These are phyloP conservation scores for Pyricularia sp. DNA, from an alignment of 2,329 filamentous ascomycete genomes.

Conservation along the genomic window DNA sequence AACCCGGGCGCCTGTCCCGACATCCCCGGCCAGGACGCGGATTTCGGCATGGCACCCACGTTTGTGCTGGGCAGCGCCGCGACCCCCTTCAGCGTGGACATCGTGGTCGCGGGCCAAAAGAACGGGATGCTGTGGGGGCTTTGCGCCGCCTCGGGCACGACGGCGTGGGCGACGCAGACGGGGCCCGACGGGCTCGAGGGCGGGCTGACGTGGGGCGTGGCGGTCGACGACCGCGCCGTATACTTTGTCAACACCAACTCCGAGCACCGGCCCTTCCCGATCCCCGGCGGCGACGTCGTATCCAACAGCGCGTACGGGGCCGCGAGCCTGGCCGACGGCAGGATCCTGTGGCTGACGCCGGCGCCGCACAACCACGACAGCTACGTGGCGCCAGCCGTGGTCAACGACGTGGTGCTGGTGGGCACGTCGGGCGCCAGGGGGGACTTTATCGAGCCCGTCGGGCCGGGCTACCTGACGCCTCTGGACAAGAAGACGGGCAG, in stretches of 20 bases:
- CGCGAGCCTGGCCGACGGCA: constrained; percentile 9
- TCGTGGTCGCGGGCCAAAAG: constrained; percentile 21
- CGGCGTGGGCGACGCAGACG: constrained; percentile 16
- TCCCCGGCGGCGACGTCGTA: constrained; percentile 6
- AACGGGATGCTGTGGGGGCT: constrained; percentile 19
- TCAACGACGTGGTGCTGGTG: constrained; percentile 11
- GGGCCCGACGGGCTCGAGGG: constrained; percentile 16
- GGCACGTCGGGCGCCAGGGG: constrained; percentile 3
- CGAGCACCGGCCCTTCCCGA: constrained; percentile 2
- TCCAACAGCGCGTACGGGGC: constrained; percentile 11
- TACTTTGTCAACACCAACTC: constrained; percentile 21
- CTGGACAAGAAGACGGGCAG: constrained; percentile 7
- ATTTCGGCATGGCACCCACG: constrained; percentile 18
- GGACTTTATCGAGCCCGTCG: neutral
- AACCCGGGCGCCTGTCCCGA: constrained; percentile 8
- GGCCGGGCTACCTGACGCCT: constrained; percentile 6
- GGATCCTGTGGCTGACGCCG: constrained; percentile 11
- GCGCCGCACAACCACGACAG: constrained; percentile 5
- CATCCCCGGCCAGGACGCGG: constrained; percentile 11
- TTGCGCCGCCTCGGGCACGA: constrained; percentile 14
- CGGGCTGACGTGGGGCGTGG: constrained; percentile 21
- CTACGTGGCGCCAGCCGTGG: constrained; percentile 9
- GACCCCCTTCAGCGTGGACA: constrained; percentile 12
- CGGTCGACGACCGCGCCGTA: constrained; percentile 17
- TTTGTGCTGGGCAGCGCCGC: constrained; percentile 15